Base-by-base conservation (phyloP, 805 yeast genomes). In the Suhomyces canberraensis region DNA sequence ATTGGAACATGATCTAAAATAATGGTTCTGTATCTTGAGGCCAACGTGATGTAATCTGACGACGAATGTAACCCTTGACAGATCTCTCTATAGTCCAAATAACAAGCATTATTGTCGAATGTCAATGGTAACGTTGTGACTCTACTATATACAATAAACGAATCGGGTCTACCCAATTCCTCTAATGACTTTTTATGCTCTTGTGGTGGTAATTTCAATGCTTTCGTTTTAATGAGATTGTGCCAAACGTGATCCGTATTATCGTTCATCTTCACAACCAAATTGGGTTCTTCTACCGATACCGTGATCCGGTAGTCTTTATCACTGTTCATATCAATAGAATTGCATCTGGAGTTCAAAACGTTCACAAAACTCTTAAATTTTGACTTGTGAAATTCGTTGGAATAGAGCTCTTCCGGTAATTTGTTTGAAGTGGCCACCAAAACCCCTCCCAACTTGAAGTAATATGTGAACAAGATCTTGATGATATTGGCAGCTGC, bases 371-470 rank as follows among this genome's bases (percentile, higher is more conserved):
- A 83, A 8, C 71, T 60, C 39, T 71, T 67, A 52, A 83, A 79
- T 32, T 78, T 78, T 4, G 68, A 60, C 46, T 73, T 77, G 42
- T 77, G 74, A 55, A 82, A 81, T 39, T 76, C 80, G 9, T 79
- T 79, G 3, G 85, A 73, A 48, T 83, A 83, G 27, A 83, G 64
- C 41, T 82, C 84, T 46, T 82, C 85, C 0, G 90, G 90, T 11
- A 82, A 60, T 51, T 84, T 69, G 47, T 83, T 83, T 3, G 86
- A 78, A 2, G 88, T 83, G 3, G 89, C 87, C 16, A 83, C 81
- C 29, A 83, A 56, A 0, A 83, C 85, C 4, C 90, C 90, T 3
- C 90, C 90, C 9, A 83, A 54, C 47, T 78, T 81, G 64, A 83
- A 82, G 59, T 76, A 83, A 52, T 76, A 80, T 0, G 83, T 78